phyloP scores from a whole-genome alignment of 306 rosid species.

The Rubus parviflorus region DNA sequence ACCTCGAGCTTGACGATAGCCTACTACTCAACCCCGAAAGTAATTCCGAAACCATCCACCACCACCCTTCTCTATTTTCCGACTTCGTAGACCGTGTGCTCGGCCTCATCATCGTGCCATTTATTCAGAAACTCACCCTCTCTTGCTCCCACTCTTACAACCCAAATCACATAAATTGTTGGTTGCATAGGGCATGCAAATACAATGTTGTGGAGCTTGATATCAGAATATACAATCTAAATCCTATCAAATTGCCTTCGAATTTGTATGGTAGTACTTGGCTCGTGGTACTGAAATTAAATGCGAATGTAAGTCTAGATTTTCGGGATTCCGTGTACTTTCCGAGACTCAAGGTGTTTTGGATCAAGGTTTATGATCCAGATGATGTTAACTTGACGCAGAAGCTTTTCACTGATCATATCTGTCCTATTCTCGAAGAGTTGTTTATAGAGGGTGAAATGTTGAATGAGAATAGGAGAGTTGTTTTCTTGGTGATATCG shows the following conservation, averaged over 20 bases:
- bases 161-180: background rate
- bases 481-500: background rate
- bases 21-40: background rate
- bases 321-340: constrained; percentile 6
- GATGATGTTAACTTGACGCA: background rate
- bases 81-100: constrained; percentile 5
- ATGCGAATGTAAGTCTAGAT: background rate
- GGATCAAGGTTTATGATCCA: background rate
- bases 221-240: background rate
- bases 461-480: background rate
- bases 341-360: constrained; percentile 17
- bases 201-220: background rate
- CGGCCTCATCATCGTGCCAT: background rate
- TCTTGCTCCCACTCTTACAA: background rate
- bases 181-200: constrained; percentile 1
- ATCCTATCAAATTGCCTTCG: constrained; percentile 5
- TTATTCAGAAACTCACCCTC: background rate
- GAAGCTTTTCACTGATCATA: background rate
- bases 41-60: background rate
- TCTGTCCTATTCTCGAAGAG: constrained; percentile 17
- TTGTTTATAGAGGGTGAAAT: constrained; percentile 3
- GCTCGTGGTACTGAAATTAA: constrained; percentile 9
- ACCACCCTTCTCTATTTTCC: constrained; percentile 2
- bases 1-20: constrained; percentile 23
- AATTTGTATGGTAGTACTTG: constrained; percentile 4